These are phyloP conservation scores for Cajanus cajan DNA, from an alignment of 306 rosid species.

Conservation along the genomic window DNA sequence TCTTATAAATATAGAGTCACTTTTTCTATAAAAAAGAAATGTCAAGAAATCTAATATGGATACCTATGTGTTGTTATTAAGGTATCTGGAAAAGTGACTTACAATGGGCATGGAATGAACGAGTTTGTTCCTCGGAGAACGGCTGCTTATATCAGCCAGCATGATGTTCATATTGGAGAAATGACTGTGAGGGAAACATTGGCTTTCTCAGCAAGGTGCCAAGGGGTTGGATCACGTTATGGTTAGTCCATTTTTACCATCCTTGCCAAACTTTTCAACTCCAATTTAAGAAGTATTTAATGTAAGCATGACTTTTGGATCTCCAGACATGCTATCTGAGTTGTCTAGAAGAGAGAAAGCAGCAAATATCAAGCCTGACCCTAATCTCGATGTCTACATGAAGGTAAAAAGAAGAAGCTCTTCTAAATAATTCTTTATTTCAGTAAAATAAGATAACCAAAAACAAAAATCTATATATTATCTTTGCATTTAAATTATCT, in stretches of 20 bases:
- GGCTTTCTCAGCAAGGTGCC: constrained; percentile 83
- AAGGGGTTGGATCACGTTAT: constrained; percentile 85
- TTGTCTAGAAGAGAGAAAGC: constrained; percentile 73
- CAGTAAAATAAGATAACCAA: neutral
- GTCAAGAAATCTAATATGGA: neutral
- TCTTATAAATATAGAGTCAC: neutral
- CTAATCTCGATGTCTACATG: constrained; percentile 89
- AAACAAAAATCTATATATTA: neutral
- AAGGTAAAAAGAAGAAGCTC: constrained; percentile 41
- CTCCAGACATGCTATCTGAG: constrained; percentile 63
- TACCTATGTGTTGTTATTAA: neutral
- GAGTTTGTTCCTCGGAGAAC: constrained; percentile 80
- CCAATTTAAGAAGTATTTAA: neutral
- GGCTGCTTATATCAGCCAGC: constrained; percentile 83
- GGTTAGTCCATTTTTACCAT: constrained; percentile 39
- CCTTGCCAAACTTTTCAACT: neutral
- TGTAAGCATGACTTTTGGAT: neutral
- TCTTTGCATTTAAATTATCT: neutral
- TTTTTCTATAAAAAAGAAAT: neutral
- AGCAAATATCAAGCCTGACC: constrained; percentile 78
- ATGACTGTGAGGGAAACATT: constrained; percentile 96
- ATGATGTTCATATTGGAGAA: constrained; percentile 82
- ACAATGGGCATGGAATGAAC: constrained; percentile 46
- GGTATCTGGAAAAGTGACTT: constrained; percentile 48
- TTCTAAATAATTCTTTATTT: neutral